Evolutionary conservation across 257 asterid species (phyloP).

Genomic region (Rehmannia glutinosa): DNA sequence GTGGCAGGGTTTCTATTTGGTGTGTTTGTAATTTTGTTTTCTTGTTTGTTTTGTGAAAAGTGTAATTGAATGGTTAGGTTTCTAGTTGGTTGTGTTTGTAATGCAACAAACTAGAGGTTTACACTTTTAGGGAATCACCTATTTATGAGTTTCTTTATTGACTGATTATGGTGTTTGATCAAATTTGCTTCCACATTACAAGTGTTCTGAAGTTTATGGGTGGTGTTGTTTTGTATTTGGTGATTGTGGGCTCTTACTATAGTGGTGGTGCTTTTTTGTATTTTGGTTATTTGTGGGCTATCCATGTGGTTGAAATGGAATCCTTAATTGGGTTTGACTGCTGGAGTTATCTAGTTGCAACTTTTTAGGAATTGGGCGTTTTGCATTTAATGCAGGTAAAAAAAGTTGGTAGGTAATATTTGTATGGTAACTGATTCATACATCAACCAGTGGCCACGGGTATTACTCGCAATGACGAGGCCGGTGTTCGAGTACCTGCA

Average conservation of each 20-base stretch:
- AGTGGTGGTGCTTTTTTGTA: not conserved
- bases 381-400: slow-evolving; percentile 10
- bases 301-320: not conserved
- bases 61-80: not conserved
- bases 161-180: not conserved
- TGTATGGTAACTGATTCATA: not conserved
- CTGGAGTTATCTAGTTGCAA: not conserved
- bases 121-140: not conserved
- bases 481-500: too few species aligned
- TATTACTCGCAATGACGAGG: too few species aligned
- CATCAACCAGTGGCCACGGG: not conserved
- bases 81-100: not conserved
- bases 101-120: not conserved
- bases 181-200: not conserved
- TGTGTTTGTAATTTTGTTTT: not conserved
- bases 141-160: not conserved
- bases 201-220: not conserved
- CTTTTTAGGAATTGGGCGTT: not conserved
- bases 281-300: not conserved
- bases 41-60: not conserved
- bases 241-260: not conserved
- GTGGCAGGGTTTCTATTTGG: not conserved
- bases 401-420: not conserved
- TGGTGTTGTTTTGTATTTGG: not conserved
- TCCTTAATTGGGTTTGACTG: not conserved